These are phyloP conservation scores for Boehmeria nivea DNA, from an alignment of 306 rosid species.

Conservation along the genomic window DNA sequence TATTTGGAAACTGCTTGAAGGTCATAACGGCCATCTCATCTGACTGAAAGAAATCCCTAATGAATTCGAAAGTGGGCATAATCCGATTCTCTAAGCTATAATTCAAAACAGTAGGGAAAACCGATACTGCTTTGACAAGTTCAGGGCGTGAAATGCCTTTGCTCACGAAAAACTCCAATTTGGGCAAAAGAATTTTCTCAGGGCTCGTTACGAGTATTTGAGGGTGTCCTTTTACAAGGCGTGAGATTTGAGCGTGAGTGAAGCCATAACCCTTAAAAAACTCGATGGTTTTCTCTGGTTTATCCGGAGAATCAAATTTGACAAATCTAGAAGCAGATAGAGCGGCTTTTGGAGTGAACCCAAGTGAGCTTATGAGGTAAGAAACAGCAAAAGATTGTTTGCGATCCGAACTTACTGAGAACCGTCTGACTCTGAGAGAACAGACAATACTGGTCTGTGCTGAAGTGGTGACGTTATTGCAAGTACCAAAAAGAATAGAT, in stretches of 20 bases:
- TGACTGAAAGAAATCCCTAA: constrained; percentile 12
- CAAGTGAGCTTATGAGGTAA: constrained; percentile 28
- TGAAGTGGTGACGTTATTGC: too few species aligned
- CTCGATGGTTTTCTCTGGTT: constrained; percentile 20
- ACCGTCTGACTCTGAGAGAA: neutral
- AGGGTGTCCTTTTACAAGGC: constrained; percentile 2
- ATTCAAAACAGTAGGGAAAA: neutral
- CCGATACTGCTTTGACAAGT: constrained; percentile 5
- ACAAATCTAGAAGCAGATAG: constrained; percentile 17
- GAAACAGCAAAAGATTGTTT: constrained; percentile 26
- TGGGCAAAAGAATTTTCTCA: constrained; percentile 22
- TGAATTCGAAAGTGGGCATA: constrained; percentile 17
- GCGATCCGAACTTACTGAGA: constrained; percentile 4
- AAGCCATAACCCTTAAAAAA: constrained; percentile 23
- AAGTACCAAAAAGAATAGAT: too few species aligned
- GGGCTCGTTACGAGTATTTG: neutral
- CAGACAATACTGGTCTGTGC: too few species aligned
- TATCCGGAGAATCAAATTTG: constrained; percentile 15
- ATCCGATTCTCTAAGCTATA: constrained; percentile 20
- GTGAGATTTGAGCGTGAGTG: constrained; percentile 6
- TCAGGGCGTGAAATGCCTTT: constrained; percentile 30
- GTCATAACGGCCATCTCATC: constrained; percentile 10
- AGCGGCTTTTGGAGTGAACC: constrained; percentile 32
- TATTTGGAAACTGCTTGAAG: neutral
- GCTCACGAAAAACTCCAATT: constrained; percentile 24